phyloP scores from a whole-genome alignment of 1,139 yeast genomes.

The Taphrina flavorubra region DNA sequence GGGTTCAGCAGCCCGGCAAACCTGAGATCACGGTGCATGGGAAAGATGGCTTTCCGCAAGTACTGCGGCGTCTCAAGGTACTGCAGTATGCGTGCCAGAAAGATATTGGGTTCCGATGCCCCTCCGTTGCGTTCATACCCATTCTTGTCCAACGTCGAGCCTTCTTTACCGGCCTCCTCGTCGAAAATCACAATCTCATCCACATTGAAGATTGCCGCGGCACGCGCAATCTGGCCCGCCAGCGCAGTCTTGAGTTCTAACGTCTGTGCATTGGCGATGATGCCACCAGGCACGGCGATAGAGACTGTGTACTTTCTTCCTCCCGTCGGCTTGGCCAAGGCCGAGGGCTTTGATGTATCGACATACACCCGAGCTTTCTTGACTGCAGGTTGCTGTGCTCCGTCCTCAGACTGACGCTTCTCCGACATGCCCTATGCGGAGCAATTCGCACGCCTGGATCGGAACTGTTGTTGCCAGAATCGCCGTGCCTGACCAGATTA shows the following conservation, averaged over 20 bases:
- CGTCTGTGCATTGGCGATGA: slow-evolving; percentile 39
- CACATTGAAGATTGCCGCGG: slow-evolving; percentile 39
- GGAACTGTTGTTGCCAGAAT: too few species aligned
- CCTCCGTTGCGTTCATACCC: slow-evolving; percentile 39
- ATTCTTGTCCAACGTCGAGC: slow-evolving; percentile 3
- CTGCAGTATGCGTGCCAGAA: slow-evolving; percentile 34
- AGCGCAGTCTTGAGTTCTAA: slow-evolving; percentile 41
- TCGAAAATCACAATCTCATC: slow-evolving; percentile 43
- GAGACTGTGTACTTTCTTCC: slow-evolving; percentile 37
- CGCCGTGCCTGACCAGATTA: not conserved
- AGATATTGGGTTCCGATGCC: slow-evolving; percentile 21
- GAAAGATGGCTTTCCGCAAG: slow-evolving; percentile 41
- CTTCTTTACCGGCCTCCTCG: slow-evolving; percentile 33
- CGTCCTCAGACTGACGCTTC: slow-evolving; percentile 13
- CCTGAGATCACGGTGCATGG: slow-evolving; percentile 40
- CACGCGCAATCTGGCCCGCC: slow-evolving; percentile 42
- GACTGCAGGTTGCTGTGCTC: not conserved
- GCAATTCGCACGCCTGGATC: too few species aligned
- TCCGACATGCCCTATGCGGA: slow-evolving; percentile 3
- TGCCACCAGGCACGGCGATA: slow-evolving; percentile 43
- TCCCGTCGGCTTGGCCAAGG: slow-evolving; percentile 26
- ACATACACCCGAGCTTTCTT: slow-evolving; percentile 19
- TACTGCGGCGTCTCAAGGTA: slow-evolving; percentile 44
- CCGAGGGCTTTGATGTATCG: slow-evolving; percentile 38
- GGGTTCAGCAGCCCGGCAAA: slow-evolving; percentile 42